Evolutionary conservation across 2,329 filamentous ascomycete genomes (phyloP).

Genomic region (Kalmusia sp.): DNA sequence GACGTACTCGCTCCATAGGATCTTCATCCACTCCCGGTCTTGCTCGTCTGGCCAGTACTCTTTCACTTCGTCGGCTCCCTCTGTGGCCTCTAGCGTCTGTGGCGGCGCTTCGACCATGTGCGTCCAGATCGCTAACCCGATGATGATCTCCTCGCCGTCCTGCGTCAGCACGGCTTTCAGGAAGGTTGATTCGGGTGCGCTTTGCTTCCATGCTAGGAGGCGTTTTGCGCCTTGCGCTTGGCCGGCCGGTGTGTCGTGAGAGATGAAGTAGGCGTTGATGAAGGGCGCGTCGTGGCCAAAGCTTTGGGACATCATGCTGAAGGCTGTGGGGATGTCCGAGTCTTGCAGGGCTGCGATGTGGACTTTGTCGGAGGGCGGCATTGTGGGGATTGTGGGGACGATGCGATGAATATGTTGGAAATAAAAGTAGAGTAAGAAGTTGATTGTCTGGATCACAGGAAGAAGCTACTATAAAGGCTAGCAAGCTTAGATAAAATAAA

Average conservation of each 20-base stretch:
- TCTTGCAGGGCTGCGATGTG: constrained; percentile 12
- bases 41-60: constrained; percentile 17
- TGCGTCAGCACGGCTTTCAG: constrained; percentile 16
- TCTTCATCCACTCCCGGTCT: constrained; percentile 20
- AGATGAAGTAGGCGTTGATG: constrained; percentile 19
- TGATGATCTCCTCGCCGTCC: constrained; percentile 7
- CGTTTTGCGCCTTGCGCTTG: constrained; percentile 12
- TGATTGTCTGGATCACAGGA: no score
- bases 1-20: constrained; percentile 20
- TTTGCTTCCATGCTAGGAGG: constrained; percentile 15
- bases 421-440: no score
- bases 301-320: constrained; percentile 15
- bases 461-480: no score
- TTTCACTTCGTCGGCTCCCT: constrained; percentile 13
- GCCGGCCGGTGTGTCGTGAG: constrained; percentile 17
- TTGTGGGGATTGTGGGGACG: background rate
- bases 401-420: no score
- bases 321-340: constrained; percentile 12
- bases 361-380: constrained; percentile 5
- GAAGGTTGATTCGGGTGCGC: constrained; percentile 13
- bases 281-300: constrained; percentile 22
- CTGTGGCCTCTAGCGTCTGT: constrained; percentile 14
- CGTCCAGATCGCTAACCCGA: constrained; percentile 21
- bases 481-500: no score
- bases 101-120: constrained; percentile 16